Percentiles rank a stretch among this genome's conserved stretches.
phyloP scores from a whole-genome alignment of 2,329 filamentous ascomycete species.

The Nannizzia gypsea region DNA sequence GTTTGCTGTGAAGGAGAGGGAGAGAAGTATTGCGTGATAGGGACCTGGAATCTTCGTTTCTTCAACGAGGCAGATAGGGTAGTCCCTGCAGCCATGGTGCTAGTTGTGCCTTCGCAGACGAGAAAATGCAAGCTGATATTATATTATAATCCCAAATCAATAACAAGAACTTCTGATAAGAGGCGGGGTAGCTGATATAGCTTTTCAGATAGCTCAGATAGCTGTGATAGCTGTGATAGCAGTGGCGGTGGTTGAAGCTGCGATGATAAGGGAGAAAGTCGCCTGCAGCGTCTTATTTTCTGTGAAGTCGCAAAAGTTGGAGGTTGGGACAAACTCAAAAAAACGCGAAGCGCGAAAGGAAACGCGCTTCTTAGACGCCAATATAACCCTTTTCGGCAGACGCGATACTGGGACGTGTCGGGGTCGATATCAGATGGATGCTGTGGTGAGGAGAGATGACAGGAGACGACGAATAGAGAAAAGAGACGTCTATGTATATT shows the following conservation, averaged over 20 bases:
- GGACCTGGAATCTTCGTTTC: constrained; percentile 35
- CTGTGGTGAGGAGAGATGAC: neutral
- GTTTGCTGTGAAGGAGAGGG: constrained; percentile 14
- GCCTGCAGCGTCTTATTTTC: neutral
- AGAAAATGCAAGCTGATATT: neutral
- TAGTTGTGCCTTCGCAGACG: neutral
- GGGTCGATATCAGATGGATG: neutral
- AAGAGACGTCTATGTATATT: neutral
- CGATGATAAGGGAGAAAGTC: neutral
- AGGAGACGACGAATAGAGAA: neutral
- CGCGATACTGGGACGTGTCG: neutral
- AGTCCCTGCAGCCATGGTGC: neutral
- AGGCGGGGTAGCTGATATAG: neutral
- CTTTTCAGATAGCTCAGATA: neutral
- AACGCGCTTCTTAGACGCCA: neutral
- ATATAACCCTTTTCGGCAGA: neutral
- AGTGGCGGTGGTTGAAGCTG: neutral
- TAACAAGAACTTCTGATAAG: neutral
- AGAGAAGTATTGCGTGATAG: constrained; percentile 31
- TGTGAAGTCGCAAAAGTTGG: neutral
- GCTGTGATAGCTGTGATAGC: neutral
- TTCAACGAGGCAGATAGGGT: constrained; percentile 19
- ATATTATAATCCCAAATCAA: no score
- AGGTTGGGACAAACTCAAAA: constrained; percentile 1
- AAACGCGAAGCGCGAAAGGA: neutral